Base-by-base conservation (phyloP, 169 alveolate species). In the Theileria equi region DNA sequence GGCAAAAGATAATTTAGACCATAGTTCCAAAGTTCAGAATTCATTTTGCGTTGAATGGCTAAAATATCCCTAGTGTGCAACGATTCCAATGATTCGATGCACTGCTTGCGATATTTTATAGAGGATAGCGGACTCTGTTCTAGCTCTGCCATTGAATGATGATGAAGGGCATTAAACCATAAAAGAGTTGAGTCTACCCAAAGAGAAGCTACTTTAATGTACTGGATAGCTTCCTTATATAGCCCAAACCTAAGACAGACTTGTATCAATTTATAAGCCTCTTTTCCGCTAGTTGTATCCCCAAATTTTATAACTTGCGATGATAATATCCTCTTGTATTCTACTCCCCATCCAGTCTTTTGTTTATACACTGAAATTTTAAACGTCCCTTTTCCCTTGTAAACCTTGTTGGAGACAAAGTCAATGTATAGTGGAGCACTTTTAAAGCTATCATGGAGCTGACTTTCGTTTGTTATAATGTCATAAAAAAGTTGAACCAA, bases 181-280 rank as follows among this genome's bases (percentile, higher is more conserved):
- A 55, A 50, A 31, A 60, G 63, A 21, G 55, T 44, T 23, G 44
- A 31, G 54, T 32, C 8, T 28, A 69, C 29, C 44, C 70, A 49
- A 40, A 74, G 44, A 36, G 40, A 19, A 74, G 41, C 17, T 54
- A 47, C 19, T 45, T 34, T 32, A 74, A 61, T 5, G 26, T 45
- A 6, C 1, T 10, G 16, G 79, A 35, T n/a, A 28, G 80, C 80
- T 16, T 74, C 80, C 0, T 1, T 35, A 32, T 74, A 64, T 19
- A 74, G 41, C 41, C 84, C 84, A 19, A 74, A 44, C 43, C 84
- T 26, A 52, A 74, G 52, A 26, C 77, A 68, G 45, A 74, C 57
- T 19, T 41, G 17, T 28, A 64, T 43, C 17, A 50, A 57, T 48
- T 43, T 54, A 17, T 25, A 16, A n/a, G 65, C 17, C 1, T 34